Percentiles rank a stretch among this genome's conserved stretches.
These are phyloP conservation scores for Tulasnella sp. DNA, from an alignment of 768 basidiomycete genomes.

Conservation along the genomic window DNA sequence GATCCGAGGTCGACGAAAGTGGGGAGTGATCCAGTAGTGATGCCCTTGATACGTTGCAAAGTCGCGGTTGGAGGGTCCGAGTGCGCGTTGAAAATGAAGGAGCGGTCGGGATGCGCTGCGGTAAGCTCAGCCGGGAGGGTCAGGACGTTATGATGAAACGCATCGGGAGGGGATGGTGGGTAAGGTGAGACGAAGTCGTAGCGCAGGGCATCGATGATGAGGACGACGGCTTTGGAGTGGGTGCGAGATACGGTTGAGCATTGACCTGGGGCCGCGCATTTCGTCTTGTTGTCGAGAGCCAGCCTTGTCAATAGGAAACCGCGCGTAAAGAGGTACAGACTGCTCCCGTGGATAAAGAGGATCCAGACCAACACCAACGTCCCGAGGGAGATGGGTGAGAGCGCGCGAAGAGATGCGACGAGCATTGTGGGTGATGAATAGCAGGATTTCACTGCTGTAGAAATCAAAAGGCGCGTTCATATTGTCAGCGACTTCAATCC, in stretches of 20 bases:
- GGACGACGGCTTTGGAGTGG: conserved; percentile 67
- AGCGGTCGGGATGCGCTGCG: conserved; percentile 47
- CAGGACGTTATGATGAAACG: conserved; percentile 71
- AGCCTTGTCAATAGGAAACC: conserved; percentile 83
- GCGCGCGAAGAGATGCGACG: background rate
- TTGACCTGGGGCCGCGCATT: conserved; percentile 27
- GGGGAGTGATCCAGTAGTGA: conserved; percentile 90
- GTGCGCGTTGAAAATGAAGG: conserved; percentile 80
- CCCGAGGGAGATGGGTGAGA: background rate
- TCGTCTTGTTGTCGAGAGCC: conserved; percentile 48
- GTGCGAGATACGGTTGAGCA: conserved; percentile 45
- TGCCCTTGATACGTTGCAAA: conserved; percentile 85
- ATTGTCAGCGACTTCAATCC: no score
- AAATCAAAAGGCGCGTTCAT: no score
- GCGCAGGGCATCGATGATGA: conserved; percentile 86
- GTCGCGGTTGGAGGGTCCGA: conserved; percentile 94
- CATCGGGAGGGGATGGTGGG: conserved; percentile 43
- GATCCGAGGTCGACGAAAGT: conserved; percentile 92
- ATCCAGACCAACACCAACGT: conserved; percentile 29
- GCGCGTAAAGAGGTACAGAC: conserved; percentile 79
- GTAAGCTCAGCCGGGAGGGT: conserved; percentile 69
- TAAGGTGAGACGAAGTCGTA: conserved; percentile 83
- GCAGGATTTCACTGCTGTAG: no score
- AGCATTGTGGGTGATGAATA: background rate
- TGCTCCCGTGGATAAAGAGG: conserved; percentile 55